A percentile compares a stretch with the other conserved stretches of the same genome.
phyloP scores from a whole-genome alignment of 805 yeast species.

The Lipomyces kockii region DNA sequence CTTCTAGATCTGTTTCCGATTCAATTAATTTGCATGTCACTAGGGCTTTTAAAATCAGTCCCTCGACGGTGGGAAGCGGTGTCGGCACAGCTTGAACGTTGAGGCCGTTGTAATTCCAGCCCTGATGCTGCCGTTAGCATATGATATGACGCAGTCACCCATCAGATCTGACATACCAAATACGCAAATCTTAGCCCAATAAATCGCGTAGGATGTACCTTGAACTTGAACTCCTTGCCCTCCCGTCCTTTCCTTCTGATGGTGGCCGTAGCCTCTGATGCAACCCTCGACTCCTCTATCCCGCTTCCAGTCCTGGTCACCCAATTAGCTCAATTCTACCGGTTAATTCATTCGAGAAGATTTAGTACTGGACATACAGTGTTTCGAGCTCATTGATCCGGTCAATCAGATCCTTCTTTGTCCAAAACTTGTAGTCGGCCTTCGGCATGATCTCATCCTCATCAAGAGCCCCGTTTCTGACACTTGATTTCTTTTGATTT shows the following conservation, averaged over 20 bases:
- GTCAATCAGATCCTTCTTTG: slow-evolving; percentile 64
- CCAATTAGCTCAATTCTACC: background rate
- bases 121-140: slow-evolving; percentile 46
- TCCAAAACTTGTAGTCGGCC: slow-evolving; percentile 61
- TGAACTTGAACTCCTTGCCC: slow-evolving; percentile 22
- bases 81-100: slow-evolving; percentile 76
- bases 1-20: slow-evolving; percentile 55
- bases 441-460: slow-evolving; percentile 22
- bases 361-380: slow-evolving; percentile 10
- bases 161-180: slow-evolving; percentile 42
- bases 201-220: slow-evolving; percentile 54
- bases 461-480: background rate
- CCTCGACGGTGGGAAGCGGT: slow-evolving; percentile 86
- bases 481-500: background rate
- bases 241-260: slow-evolving; percentile 21
- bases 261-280: background rate
- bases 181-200: slow-evolving; percentile 86
- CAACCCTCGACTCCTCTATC: background rate
- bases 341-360: too few species aligned
- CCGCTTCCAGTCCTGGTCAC: slow-evolving; percentile 3
- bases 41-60: slow-evolving; percentile 71
- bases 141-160: background rate
- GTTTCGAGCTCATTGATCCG: slow-evolving; percentile 62
- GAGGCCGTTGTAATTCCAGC: slow-evolving; percentile 93
- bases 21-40: slow-evolving; percentile 66